Evolutionary conservation across 83 land plant species (phyloP).

Genomic region (Diphasiastrum complanatum): DNA sequence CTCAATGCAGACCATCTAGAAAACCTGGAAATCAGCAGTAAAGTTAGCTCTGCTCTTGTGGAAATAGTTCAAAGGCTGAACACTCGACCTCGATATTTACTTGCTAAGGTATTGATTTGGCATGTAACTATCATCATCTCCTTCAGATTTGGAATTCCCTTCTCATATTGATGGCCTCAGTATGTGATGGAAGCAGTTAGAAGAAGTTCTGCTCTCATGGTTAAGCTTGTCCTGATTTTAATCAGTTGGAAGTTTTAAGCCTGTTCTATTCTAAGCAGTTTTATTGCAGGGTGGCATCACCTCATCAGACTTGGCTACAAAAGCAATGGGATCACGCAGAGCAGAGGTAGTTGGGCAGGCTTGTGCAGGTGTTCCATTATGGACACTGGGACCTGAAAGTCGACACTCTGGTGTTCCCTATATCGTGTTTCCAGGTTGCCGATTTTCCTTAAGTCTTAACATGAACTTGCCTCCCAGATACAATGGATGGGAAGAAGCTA

Average conservation of each 20-base stretch:
- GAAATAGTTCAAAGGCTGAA: conserved; percentile 69
- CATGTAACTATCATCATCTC: no score
- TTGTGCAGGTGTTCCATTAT: conserved; percentile 86
- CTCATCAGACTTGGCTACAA: conserved; percentile 94
- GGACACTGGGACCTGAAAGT: conserved; percentile 92
- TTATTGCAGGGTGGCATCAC: conserved; percentile 85
- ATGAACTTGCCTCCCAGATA: no score
- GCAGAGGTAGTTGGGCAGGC: conserved; percentile 91
- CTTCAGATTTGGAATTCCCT: no score
- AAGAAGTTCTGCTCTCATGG: no score
- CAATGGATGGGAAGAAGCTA: no score
- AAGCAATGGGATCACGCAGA: conserved; percentile 73
- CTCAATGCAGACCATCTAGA: no score
- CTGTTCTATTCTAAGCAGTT: neutral
- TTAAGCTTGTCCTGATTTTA: neutral
- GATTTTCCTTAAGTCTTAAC: no score
- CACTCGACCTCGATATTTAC: conserved; percentile 77
- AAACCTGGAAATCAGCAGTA: conserved; percentile 82
- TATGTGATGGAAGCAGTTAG: no score
- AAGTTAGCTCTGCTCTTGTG: conserved; percentile 94
- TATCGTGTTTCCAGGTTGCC: conserved; percentile 99
- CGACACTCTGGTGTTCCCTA: conserved; percentile 90
- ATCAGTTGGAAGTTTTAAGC: neutral
- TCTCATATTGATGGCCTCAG: no score
- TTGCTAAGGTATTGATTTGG: conserved; percentile 97